A percentile compares a stretch with the other conserved stretches of the same genome.
These are phyloP conservation scores for Rhizoctonia solani DNA, from an alignment of 1,284 basidiomycete species.

Conservation along the genomic window DNA sequence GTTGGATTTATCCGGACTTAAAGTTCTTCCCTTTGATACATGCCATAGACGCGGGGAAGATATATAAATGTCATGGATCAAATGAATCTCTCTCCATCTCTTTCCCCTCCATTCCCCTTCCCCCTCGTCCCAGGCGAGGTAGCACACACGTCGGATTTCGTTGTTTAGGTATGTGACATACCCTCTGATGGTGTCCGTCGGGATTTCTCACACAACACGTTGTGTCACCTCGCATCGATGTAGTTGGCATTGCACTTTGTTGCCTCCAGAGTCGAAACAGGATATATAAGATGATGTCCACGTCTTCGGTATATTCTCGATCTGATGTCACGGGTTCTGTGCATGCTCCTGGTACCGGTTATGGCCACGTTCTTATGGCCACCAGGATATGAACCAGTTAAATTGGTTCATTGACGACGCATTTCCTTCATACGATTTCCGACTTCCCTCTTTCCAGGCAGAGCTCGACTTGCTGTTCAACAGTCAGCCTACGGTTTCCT, in stretches of 20 bases:
- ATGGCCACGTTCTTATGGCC: constrained; percentile 6
- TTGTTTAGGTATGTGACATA: constrained; percentile 13
- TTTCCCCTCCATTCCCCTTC: not conserved
- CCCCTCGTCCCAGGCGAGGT: constrained; percentile 13
- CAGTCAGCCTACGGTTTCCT: not conserved
- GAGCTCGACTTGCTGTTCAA: constrained; percentile 12
- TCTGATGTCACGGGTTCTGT: constrained; percentile 15
- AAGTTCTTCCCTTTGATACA: constrained; percentile 29
- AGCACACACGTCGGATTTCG: not conserved
- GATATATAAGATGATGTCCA: constrained; percentile 19
- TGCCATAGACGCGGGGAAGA: not conserved
- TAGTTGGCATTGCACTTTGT: constrained; percentile 20
- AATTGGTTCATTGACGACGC: constrained; percentile 23
- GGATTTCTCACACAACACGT: constrained; percentile 22
- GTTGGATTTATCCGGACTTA: constrained; percentile 1
- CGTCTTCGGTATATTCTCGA: constrained; percentile 3
- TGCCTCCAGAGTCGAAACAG: not conserved
- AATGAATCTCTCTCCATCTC: constrained; percentile 16
- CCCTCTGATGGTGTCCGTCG: not conserved
- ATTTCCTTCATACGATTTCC: constrained; percentile 12
- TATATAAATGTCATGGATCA: constrained; percentile 21
- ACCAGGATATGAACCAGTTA: constrained; percentile 12
- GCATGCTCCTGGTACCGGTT: not conserved
- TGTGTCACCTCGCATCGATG: not conserved
- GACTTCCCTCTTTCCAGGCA: not conserved